A percentile compares a stretch with the other conserved stretches of the same genome.
Conservation (phyloP, 495 filamentous ascomycete genomes). For the Penicillium bialowiezense region DNA sequence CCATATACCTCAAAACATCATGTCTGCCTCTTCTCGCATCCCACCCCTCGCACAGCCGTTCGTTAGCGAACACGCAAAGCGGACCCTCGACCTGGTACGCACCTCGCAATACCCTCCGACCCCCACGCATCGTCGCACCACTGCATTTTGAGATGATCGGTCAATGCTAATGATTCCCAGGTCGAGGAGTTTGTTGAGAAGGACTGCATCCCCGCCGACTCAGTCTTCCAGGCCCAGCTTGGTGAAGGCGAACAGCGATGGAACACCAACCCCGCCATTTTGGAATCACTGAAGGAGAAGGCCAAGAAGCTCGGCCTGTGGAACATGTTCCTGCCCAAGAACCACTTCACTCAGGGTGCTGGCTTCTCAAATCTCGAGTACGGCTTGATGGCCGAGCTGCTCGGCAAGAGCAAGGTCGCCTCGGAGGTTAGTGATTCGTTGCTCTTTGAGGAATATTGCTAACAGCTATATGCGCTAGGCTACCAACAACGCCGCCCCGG, state of each 20-base stretch:
- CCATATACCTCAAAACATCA: slow-evolving; percentile 20
- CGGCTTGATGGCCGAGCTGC: slow-evolving; percentile 85
- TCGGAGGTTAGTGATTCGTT: slow-evolving; percentile 55
- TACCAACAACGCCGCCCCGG: slow-evolving; percentile 86
- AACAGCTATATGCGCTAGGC: slow-evolving; percentile 42
- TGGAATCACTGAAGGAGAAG: slow-evolving; percentile 85
- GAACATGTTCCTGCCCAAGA: slow-evolving; percentile 97
- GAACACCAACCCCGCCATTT: slow-evolving; percentile 71
- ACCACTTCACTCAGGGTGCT: slow-evolving; percentile 90
- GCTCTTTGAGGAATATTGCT: slow-evolving; percentile 1
- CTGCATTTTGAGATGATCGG: not conserved
- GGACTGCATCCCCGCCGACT: slow-evolving; percentile 86
- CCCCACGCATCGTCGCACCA: slow-evolving; percentile 8
- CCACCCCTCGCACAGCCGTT: slow-evolving; percentile 62
- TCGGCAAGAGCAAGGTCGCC: slow-evolving; percentile 75
- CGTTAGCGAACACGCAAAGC: slow-evolving; percentile 79
- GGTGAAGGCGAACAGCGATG: slow-evolving; percentile 72
- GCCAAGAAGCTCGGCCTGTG: slow-evolving; percentile 85
- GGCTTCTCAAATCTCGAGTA: slow-evolving; percentile 91
- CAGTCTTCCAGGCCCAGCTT: slow-evolving; percentile 73
- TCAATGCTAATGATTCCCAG: slow-evolving; percentile 34
- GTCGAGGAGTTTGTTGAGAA: slow-evolving; percentile 96
- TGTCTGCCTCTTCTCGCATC: slow-evolving; percentile 62
- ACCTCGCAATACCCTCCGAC: not conserved
- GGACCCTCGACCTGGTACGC: slow-evolving; percentile 63